A percentile compares a stretch with the other conserved stretches of the same genome.
Evolutionary conservation across 805 yeast genomes (phyloP).

Genomic region (Metschnikowia chrysomelidarum): DNA sequence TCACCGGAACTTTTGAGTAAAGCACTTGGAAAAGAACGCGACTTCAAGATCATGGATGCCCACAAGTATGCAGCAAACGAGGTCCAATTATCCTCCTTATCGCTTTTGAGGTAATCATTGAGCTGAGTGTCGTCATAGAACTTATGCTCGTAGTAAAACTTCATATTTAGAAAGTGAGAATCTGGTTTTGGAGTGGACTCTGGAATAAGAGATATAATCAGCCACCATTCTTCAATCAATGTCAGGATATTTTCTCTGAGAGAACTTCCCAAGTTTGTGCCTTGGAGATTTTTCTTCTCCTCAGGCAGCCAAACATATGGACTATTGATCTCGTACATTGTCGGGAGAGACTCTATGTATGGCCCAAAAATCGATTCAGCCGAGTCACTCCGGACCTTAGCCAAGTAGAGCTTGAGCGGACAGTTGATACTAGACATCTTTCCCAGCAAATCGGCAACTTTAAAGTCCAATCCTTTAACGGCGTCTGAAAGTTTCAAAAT

Average conservation of each 20-base stretch:
- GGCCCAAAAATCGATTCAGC: conserved; percentile 23
- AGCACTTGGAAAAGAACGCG: conserved; percentile 79
- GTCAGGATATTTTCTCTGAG: conserved; percentile 44
- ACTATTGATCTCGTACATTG: conserved; percentile 43
- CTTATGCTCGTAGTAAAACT: conserved; percentile 43
- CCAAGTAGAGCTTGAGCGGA: conserved; percentile 35
- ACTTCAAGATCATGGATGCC: conserved; percentile 67
- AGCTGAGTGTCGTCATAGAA: conserved; percentile 38
- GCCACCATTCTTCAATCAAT: conserved; percentile 64
- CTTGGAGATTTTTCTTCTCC: conserved; percentile 52
- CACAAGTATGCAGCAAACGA: conserved; percentile 69
- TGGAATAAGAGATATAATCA: conserved; percentile 30
- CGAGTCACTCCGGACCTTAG: conserved; percentile 25
- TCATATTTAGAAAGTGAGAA: conserved; percentile 39
- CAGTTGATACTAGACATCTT: conserved; percentile 27
- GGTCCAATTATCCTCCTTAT: conserved; percentile 49
- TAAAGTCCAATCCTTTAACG: conserved; percentile 19
- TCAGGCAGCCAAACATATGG: conserved; percentile 66
- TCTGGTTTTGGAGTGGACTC: conserved; percentile 29
- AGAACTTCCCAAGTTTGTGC: conserved; percentile 67
- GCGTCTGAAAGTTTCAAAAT: conserved; percentile 26
- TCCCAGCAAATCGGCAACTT: conserved; percentile 9
- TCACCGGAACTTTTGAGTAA: conserved; percentile 40
- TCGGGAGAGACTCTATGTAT: conserved; percentile 35
- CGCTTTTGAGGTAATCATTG: conserved; percentile 22